Conservation (phyloP, 2,329 filamentous ascomycete species). For the Claviceps sp. region DNA sequence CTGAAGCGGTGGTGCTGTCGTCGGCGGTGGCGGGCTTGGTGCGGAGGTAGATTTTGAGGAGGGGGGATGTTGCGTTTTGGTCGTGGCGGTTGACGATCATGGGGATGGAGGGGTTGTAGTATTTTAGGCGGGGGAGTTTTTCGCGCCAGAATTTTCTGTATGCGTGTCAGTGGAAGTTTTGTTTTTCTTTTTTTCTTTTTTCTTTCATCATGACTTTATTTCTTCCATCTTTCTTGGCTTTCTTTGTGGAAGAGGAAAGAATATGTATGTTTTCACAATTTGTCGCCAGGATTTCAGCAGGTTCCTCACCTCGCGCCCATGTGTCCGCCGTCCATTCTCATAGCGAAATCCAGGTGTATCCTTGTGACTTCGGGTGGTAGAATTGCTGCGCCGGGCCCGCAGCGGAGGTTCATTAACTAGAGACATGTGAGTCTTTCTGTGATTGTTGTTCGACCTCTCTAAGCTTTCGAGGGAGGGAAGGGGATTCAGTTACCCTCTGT, state of each 20-base stretch:
- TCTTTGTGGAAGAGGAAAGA: too few relatives aligned
- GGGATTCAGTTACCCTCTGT: conserved; percentile 29
- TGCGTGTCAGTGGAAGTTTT: not conserved
- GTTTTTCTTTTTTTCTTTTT: not conserved
- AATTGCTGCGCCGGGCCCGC: conserved; percentile 71
- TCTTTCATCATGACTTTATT: too few relatives aligned
- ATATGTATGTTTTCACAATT: too few relatives aligned
- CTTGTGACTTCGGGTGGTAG: conserved; percentile 63
- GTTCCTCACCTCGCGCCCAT: conserved; percentile 50
- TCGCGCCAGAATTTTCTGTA: conserved; percentile 77
- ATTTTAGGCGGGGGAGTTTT: conserved; percentile 79
- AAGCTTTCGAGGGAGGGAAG: conserved; percentile 4
- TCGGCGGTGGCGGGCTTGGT: conserved; percentile 14
- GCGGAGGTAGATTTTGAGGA: conserved; percentile 53
- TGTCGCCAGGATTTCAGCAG: too few relatives aligned
- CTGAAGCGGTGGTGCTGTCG: not conserved
- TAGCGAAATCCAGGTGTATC: conserved; percentile 62
- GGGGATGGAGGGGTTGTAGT: conserved; percentile 73
- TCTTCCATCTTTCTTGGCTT: too few relatives aligned
- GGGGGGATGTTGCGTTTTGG: conserved; percentile 41
- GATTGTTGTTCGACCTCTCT: not conserved
- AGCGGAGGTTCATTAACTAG: conserved; percentile 61
- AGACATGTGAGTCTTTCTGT: conserved; percentile 11
- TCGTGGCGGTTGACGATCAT: conserved; percentile 67
- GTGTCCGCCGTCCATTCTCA: conserved; percentile 50